Percentiles rank a stretch among this genome's conserved stretches.
Conservation (phyloP, 2,329 filamentous ascomycete species). For the Diaporthe citri region DNA sequence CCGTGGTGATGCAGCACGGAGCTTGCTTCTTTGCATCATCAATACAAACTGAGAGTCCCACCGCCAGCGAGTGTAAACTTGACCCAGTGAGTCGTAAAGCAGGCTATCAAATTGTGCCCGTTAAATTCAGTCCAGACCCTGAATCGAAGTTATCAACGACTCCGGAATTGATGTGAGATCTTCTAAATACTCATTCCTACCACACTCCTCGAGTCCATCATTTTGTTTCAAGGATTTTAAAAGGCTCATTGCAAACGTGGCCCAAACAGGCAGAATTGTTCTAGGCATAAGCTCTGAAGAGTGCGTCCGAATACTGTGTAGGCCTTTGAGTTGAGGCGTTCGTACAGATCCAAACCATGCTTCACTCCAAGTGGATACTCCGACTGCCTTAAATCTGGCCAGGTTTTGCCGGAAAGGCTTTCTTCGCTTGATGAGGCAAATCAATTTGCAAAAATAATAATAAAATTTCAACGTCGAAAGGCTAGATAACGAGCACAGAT, state of each 20-base stretch:
- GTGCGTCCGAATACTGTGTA: too few species aligned
- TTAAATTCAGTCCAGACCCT: neutral
- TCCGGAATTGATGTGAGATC: neutral
- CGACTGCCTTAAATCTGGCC: neutral
- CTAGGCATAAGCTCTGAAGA: too few species aligned
- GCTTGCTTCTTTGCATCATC: neutral
- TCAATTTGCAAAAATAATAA: neutral
- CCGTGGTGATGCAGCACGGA: neutral
- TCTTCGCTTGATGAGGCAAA: neutral
- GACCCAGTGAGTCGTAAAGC: fast-evolving
- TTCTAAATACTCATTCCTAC: too few species aligned
- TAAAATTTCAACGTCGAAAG: neutral
- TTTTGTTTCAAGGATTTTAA: neutral
- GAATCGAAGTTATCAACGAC: neutral
- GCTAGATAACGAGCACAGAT: neutral
- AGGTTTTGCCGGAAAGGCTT: neutral
- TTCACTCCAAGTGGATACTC: neutral
- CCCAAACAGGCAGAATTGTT: neutral
- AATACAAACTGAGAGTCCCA: neutral
- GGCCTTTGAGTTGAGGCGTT: neutral
- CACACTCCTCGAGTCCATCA: too few species aligned
- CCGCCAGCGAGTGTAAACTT: neutral
- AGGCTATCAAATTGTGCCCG: neutral
- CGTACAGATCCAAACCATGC: neutral
- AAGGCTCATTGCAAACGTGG: neutral